Evolutionary conservation across 148 eudicot genomes (phyloP).

Genomic region (Nyssa sinensis): DNA sequence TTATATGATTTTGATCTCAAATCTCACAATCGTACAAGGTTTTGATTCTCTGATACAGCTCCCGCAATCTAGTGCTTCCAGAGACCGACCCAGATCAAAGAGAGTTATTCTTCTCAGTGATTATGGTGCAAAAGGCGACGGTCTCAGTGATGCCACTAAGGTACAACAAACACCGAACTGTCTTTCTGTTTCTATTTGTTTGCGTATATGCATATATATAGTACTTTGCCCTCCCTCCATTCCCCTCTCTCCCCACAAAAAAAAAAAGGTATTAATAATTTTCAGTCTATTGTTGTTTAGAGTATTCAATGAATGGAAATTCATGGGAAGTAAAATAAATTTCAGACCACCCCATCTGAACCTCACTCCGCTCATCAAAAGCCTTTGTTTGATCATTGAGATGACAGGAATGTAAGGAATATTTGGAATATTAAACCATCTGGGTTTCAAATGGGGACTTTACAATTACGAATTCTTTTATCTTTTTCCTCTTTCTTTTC

Average conservation of each 20-base stretch:
- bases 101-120: constrained; percentile 31
- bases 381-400: not conserved
- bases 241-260: not conserved
- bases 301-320: not conserved
- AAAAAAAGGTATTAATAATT: no score
- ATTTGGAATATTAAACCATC: not conserved
- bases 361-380: not conserved
- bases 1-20: constrained; percentile 13
- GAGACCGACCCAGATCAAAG: constrained; percentile 18
- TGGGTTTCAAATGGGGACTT: not conserved
- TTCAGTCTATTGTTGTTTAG: not conserved
- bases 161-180: constrained; percentile 17
- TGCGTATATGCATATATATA: not conserved
- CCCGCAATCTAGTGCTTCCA: constrained; percentile 30
- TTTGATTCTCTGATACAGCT: constrained; percentile 46
- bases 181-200: not conserved
- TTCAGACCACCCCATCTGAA: not conserved
- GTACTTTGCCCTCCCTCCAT: no score
- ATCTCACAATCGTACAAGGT: constrained; percentile 25
- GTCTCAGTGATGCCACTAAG: constrained; percentile 60
- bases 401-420: not conserved
- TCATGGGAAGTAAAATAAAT: not conserved
- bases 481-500: not conserved
- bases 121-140: constrained; percentile 59
- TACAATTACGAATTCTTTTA: no score